Percentiles rank a stretch among this genome's conserved stretches.
Evolutionary conservation across 2,329 filamentous ascomycete genomes (phyloP).

Genomic region (Grosmannia clavigera): DNA sequence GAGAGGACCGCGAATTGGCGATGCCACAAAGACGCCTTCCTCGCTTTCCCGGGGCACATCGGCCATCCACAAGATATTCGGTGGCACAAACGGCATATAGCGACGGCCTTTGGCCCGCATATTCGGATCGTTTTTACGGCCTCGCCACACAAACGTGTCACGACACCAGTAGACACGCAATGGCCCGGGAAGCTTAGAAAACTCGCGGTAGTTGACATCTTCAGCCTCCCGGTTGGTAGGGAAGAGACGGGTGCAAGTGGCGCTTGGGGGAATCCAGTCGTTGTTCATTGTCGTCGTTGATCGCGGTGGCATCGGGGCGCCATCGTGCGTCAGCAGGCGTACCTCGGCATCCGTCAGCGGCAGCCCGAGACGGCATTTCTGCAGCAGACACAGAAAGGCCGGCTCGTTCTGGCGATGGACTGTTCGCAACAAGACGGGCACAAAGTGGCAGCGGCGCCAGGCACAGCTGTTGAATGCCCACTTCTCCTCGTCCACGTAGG

Average conservation of each 20-base stretch:
- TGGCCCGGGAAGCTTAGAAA: conserved; percentile 17
- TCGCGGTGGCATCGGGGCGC: conserved; percentile 12
- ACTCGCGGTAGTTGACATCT: conserved; percentile 21
- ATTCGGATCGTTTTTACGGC: conserved; percentile 1
- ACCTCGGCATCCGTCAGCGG: conserved; percentile 24
- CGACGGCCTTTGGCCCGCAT: background rate
- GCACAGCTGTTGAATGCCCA: conserved; percentile 47
- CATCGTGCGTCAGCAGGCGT: conserved; percentile 30
- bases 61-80: background rate
- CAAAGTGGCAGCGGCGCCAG: conserved; percentile 43
- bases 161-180: conserved; percentile 18
- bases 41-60: background rate
- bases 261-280: conserved; percentile 11
- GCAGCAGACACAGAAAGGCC: conserved; percentile 40
- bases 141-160: conserved; percentile 29
- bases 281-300: background rate
- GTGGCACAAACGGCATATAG: background rate
- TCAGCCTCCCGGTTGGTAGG: conserved; percentile 26
- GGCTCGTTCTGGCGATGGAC: conserved; percentile 46
- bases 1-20: conserved; percentile 17
- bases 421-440: conserved; percentile 35
- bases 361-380: conserved; percentile 38
- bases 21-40: background rate
- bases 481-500: conserved; percentile 35
- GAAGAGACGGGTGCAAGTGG: conserved; percentile 32